A percentile compares a stretch with the other conserved stretches of the same genome.
Conservation (phyloP, 2,329 filamentous ascomycete species). For the Botryotinia globosa region DNA sequence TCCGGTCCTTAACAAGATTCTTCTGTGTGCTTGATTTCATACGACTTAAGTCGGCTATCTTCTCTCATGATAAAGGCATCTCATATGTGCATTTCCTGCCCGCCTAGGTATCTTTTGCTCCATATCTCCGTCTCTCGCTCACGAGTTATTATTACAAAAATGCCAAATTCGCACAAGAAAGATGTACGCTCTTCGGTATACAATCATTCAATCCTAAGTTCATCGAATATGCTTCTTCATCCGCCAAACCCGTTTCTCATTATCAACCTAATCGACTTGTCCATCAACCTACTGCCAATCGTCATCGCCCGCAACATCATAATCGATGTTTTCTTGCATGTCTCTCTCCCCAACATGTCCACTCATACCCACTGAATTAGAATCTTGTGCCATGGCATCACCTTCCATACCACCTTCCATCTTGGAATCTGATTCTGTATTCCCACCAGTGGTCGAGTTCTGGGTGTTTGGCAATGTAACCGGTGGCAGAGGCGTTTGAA, state of each 20-base stretch:
- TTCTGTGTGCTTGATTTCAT: neutral
- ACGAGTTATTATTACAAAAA: slow-evolving; percentile 15
- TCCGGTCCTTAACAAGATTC: neutral
- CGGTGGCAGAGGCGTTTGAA: slow-evolving; percentile 36
- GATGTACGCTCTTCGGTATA: neutral
- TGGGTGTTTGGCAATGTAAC: slow-evolving; percentile 24
- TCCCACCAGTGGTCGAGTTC: slow-evolving; percentile 4
- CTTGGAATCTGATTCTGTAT: slow-evolving; percentile 12
- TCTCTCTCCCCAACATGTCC: slow-evolving; percentile 24
- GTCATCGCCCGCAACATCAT: slow-evolving; percentile 44
- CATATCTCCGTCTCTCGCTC: too few relatives aligned
- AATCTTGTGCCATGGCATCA: slow-evolving; percentile 34
- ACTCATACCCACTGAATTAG: slow-evolving; percentile 23
- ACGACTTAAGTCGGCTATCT: neutral
- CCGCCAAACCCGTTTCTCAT: neutral
- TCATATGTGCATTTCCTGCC: neutral
- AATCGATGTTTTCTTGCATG: slow-evolving; percentile 38
- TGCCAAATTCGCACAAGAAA: neutral
- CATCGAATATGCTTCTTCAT: neutral
- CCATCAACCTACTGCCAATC: slow-evolving; percentile 32
- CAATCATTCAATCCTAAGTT: neutral
- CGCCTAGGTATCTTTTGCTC: slow-evolving; percentile 4
- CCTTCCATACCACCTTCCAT: slow-evolving; percentile 35
- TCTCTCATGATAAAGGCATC: neutral
- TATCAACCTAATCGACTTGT: neutral